Conservation (phyloP, 2,329 filamentous ascomycete genomes). For the Penicillium sp. region DNA sequence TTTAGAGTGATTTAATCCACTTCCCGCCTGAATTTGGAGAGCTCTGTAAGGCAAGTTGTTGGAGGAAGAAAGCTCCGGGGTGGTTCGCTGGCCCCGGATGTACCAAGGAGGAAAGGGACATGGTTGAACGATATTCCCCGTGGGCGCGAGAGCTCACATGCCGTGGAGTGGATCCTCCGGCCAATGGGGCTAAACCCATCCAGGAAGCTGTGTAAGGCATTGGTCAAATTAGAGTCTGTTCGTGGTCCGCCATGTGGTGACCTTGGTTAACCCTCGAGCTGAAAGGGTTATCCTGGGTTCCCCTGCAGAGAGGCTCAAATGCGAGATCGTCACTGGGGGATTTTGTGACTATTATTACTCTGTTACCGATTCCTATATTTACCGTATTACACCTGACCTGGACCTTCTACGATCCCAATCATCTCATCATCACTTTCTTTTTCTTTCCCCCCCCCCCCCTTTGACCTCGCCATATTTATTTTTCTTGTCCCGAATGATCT, state of each 20-base stretch:
- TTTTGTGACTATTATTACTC: background rate
- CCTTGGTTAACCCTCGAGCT: constrained; percentile 9
- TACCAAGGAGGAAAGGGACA: background rate
- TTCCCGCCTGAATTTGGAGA: background rate
- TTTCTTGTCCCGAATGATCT: background rate
- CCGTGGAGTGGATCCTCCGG: background rate
- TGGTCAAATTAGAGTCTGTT: constrained; percentile 7
- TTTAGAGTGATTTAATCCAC: background rate
- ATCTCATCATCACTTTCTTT: background rate
- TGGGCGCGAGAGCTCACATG: constrained; percentile 11
- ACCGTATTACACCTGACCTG: constrained; percentile 5
- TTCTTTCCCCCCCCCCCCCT: background rate
- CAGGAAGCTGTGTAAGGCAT: constrained; percentile 17
- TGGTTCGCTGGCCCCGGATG: background rate
- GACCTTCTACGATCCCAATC: background rate
- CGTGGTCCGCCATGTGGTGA: constrained; percentile 5
- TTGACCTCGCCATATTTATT: background rate
- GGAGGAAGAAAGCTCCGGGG: background rate
- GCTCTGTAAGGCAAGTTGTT: background rate
- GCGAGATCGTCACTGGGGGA: constrained; percentile 22
- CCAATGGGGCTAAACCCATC: constrained; percentile 16
- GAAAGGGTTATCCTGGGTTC: constrained; percentile 14
- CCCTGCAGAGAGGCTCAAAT: constrained; percentile 27
- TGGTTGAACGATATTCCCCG: background rate
- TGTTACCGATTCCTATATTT: background rate